Conservation (phyloP, 768 basidiomycete genomes). For the Pluteus cervinus region DNA sequence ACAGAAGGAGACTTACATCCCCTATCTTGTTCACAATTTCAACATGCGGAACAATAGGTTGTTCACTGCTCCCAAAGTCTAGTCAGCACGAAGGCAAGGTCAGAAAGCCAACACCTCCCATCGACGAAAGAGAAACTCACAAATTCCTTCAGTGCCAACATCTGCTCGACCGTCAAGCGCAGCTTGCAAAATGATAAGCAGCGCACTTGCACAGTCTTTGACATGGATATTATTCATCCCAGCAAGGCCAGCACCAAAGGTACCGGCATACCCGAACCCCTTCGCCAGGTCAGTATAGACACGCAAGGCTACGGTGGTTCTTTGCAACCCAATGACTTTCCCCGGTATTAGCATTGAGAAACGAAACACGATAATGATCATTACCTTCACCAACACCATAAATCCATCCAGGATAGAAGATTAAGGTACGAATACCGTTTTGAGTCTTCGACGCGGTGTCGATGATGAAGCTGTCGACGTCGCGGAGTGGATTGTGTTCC, state of each 20-base stretch:
- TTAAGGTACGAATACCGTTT: conserved; percentile 37
- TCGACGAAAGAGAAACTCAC: conserved; percentile 16
- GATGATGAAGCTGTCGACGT: conserved; percentile 24
- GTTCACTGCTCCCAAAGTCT: conserved; percentile 30
- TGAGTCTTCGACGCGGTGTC: conserved; percentile 33
- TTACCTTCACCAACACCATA: conserved; percentile 36
- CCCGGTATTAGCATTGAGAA: not conserved
- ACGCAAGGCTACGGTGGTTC: conserved; percentile 29
- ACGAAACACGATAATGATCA: not conserved
- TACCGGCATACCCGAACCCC: conserved; percentile 28
- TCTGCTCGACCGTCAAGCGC: conserved; percentile 34
- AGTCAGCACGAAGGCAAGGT: no score
- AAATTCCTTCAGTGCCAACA: conserved; percentile 34
- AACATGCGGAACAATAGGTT: conserved; percentile 20
- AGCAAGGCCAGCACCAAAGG: conserved; percentile 36
- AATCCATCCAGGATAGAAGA: conserved; percentile 34
- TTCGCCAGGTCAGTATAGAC: conserved; percentile 27
- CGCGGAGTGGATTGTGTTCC: conserved; percentile 13
- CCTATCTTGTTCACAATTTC: conserved; percentile 28
- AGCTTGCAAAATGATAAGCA: conserved; percentile 30
- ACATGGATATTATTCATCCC: conserved; percentile 33
- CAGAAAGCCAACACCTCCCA: not conserved
- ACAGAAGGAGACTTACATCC: conserved; percentile 23
- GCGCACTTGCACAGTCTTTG: conserved; percentile 28
- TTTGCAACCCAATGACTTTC: conserved; percentile 24